phyloP scores from a whole-genome alignment of 352 stramenopile genomes.

The Pythium myriotylum region DNA sequence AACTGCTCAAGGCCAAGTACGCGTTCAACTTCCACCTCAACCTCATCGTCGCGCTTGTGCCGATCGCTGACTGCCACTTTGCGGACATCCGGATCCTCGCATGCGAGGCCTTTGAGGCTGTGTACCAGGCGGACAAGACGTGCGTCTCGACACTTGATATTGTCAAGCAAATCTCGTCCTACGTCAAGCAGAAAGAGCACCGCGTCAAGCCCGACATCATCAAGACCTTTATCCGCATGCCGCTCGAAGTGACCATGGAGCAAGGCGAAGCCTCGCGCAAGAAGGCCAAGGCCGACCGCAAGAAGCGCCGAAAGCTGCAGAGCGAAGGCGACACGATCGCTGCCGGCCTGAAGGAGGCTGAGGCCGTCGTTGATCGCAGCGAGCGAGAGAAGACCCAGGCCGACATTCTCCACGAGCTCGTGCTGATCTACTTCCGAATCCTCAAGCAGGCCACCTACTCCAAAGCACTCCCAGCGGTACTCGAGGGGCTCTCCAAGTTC shows the following conservation, averaged over 20 bases:
- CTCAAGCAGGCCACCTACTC: constrained; percentile 92
- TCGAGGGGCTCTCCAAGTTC: constrained; percentile 95
- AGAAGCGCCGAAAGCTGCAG: constrained; percentile 81
- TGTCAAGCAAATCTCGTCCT: constrained; percentile 82
- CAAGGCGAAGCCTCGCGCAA: constrained; percentile 78
- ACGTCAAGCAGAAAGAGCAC: constrained; percentile 86
- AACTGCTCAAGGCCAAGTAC: constrained; percentile 85
- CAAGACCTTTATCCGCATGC: constrained; percentile 73
- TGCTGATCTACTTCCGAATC: constrained; percentile 97
- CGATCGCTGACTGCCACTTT: constrained; percentile 75
- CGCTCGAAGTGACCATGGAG: constrained; percentile 87
- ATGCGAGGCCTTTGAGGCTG: constrained; percentile 67
- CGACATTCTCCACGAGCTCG: constrained; percentile 94
- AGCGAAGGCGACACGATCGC: constrained; percentile 86
- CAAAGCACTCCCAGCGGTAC: constrained; percentile 88
- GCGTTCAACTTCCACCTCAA: constrained; percentile 89
- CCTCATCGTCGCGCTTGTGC: constrained; percentile 79
- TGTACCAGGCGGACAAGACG: constrained; percentile 80
- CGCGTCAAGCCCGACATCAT: constrained; percentile 79
- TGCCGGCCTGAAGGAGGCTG: constrained; percentile 93
- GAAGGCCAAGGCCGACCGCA: constrained; percentile 80
- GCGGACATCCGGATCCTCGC: constrained; percentile 49
- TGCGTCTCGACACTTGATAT: constrained; percentile 68
- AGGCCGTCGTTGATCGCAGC: constrained; percentile 92
- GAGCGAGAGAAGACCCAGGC: constrained; percentile 93